A percentile compares a stretch with the other conserved stretches of the same genome.
These are phyloP conservation scores for Pestalotiopsis sp. DNA, from an alignment of 2,329 filamentous ascomycete genomes.

Conservation along the genomic window DNA sequence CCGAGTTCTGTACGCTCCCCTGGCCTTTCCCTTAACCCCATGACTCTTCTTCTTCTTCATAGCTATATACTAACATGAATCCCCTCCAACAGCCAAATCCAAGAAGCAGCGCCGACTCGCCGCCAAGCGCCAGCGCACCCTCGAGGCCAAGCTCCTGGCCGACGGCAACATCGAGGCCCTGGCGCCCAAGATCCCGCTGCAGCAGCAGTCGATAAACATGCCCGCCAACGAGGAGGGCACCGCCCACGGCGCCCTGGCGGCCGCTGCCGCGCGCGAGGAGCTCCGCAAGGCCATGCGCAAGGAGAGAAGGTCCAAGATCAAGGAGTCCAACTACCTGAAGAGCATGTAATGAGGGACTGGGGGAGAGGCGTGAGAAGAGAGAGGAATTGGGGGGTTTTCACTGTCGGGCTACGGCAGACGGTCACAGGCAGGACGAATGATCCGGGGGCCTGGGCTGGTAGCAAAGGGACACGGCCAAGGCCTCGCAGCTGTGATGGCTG, in stretches of 20 bases:
- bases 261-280: conserved; percentile 57
- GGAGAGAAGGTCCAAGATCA: conserved; percentile 76
- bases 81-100: conserved; percentile 67
- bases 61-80: not conserved
- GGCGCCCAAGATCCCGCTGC: conserved; percentile 71
- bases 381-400: not conserved
- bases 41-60: no score
- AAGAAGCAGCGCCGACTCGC: conserved; percentile 78
- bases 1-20: conserved; percentile 73
- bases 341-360: conserved; percentile 58
- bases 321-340: conserved; percentile 85
- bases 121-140: conserved; percentile 61
- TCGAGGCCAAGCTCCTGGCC: conserved; percentile 63
- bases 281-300: conserved; percentile 73
- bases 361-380: not conserved
- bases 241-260: conserved; percentile 47
- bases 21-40: conserved; percentile 22
- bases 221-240: conserved; percentile 50
- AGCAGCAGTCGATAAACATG: conserved; percentile 78
- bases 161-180: conserved; percentile 68
- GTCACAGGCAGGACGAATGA: not conserved
- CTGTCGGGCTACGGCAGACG: not conserved
- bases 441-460: not conserved
- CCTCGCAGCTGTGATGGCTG: not conserved
- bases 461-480: not conserved